Base-by-base conservation (phyloP, 495 filamentous ascomycete genomes). In the Penicillium goetzii region DNA sequence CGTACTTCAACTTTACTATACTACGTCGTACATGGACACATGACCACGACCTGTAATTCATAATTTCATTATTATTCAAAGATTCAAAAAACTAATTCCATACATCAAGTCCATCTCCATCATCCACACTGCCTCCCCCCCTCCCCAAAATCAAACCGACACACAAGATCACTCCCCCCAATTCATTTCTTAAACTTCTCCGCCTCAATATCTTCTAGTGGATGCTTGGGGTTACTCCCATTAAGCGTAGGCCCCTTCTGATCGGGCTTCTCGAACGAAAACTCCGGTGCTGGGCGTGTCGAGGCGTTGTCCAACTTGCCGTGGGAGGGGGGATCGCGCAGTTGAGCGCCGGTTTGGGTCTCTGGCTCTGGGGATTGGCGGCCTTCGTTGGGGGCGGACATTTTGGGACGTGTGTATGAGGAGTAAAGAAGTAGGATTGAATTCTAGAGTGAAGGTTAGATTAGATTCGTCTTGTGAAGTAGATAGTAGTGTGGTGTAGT, bases 331-430 rank as follows among this genome's bases (percentile, higher is more conserved):
- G 81, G 67, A 7, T 85, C 86, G 40, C 80, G 72, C 51, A 85
- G 78, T 76, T 97, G 93, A 33, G 78, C 73, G 57, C 83, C 85
- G n/a, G 82, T 72, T 72, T 90, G 89, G 54, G 68, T 54, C 78
- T 92, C 89, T 10, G 91, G 92, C 19, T 86, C 78, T 15, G 94
- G 94, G 11, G 94, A 98, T 73, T 97, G 87, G 67, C 88, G 89
- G 74, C 92, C 91, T 69, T 81, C 68, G 75, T 83, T 30, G 45
- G 60, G 72, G 45, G 76, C 67, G 45, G 77, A 76, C 77, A 80
- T 79, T 34, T 60, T 78, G 55, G 41, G 32, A 43, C 41, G 34
- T 19, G 11, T 56, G 61, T 66, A 50, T 73, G 66, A 23, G 49
- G 50, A 55, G 28, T 7, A 23, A 51, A 50, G 56, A 56, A 19